Base-by-base conservation (phyloP, 202 grass and related monocot species). In the Eragrostis tef region DNA sequence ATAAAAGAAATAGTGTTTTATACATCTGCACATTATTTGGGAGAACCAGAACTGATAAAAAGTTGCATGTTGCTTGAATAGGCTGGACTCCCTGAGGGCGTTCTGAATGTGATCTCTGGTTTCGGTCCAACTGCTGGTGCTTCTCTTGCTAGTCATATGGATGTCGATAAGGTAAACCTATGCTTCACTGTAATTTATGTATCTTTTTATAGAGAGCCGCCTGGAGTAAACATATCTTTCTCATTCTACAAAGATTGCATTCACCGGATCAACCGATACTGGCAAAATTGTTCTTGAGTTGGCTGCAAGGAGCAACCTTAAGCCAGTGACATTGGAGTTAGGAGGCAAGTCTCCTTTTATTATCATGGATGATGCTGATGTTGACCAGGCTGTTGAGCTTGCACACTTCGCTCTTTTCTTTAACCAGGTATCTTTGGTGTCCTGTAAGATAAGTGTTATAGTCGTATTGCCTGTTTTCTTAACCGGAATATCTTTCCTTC, bases 311-410 rank as follows among this genome's bases (percentile, higher is more conserved):
- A 98, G 96, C 88, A 98, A 98, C 77, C 92, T 98, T 52, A 98
- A 98, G 85, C 0, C 86, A 58, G 96, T 95, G 73, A 95, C 96
- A 62, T 74, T 98, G 54, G 96, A 98, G 80, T 84, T 98, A 67
- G 96, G 96, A 71, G 96, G 96, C 73, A 98, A 98, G 65, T 98
- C 96, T 74, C 92, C 96, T 68, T 93, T 98, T 22, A 91, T 98
- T 66, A 44, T 98, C 69, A 95, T 98, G 96, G 92, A 98, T n/a
- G 96, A 98, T 87, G 92, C 92, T 15, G 73, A 98, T 77, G 16
- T 98, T 63, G 96, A 95, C 83, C 87, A 88, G 12, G 96, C 92
- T 79, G 96, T 95, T 36, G 92, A 98, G 87, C 93, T 96, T 61
- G 93, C 96, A 0, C 96, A 99, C 73, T 96, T 90, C 67, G 96